Conservation (phyloP, 805 yeast genomes). For the Lipomyces starkeyi region DNA sequence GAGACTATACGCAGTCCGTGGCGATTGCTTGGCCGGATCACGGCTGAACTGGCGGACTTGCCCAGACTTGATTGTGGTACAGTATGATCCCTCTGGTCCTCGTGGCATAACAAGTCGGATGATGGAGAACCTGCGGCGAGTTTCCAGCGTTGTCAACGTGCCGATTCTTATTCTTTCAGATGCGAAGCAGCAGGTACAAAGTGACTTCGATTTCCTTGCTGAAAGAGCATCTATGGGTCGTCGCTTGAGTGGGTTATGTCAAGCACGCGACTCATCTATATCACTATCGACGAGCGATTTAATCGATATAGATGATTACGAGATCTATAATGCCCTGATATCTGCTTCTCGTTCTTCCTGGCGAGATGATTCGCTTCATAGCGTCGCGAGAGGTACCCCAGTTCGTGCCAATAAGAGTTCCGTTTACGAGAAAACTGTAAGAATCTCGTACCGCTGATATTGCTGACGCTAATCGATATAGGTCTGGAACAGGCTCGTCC, state of each 20-base stretch:
- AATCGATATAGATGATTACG: background rate
- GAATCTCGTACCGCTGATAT: background rate
- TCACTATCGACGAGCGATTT: background rate
- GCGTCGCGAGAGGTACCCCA: background rate
- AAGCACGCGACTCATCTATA: background rate
- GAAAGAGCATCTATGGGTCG: background rate
- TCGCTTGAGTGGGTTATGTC: background rate
- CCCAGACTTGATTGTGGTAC: constrained; percentile 9
- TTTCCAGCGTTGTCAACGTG: background rate
- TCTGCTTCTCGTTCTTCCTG: background rate
- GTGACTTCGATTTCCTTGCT: background rate
- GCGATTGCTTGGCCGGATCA: background rate
- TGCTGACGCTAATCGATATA: background rate
- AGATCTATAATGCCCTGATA: background rate
- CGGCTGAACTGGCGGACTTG: background rate
- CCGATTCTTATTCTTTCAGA: background rate
- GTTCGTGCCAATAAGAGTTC: background rate
- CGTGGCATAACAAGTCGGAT: background rate
- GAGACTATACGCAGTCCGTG: background rate
- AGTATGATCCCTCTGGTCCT: background rate
- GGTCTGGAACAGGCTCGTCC: background rate
- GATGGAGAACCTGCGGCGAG: background rate
- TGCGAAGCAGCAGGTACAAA: background rate
- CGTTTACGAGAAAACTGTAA: background rate
- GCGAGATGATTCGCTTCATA: background rate